Evolutionary conservation across 2,329 filamentous ascomycete genomes (phyloP).

Genomic region (Orbilia javanica): DNA sequence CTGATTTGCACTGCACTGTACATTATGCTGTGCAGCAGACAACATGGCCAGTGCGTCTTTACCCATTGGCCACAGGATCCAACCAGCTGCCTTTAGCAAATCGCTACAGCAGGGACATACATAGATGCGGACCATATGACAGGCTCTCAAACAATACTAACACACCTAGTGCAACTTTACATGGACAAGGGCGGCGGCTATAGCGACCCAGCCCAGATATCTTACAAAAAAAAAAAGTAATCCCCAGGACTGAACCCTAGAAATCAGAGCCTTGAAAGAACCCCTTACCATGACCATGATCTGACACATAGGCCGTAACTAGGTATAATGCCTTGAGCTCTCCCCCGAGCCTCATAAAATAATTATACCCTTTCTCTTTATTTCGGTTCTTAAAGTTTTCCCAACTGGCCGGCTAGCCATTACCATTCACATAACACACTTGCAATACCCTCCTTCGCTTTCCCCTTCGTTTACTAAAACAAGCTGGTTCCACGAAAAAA

Average conservation of each 20-base stretch:
- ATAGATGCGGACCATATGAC: conserved; percentile 23
- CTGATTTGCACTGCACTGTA: conserved; percentile 8
- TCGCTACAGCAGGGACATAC: neutral
- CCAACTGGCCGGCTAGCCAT: conserved; percentile 1
- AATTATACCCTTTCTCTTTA: neutral
- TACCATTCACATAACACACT: neutral
- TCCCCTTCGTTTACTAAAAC: conserved; percentile 38
- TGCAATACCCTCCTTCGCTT: neutral
- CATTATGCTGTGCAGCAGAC: neutral
- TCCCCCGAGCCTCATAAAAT: conserved; percentile 4
- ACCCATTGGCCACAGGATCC: conserved; percentile 4
- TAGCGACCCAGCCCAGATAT: conserved; percentile 6
- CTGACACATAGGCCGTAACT: neutral
- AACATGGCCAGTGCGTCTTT: conserved; percentile 18
- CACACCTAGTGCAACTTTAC: too few species aligned
- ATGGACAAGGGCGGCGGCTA: conserved; percentile 38
- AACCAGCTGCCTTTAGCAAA: neutral
- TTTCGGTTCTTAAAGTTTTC: conserved; percentile 18
- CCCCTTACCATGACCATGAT: conserved; percentile 19
- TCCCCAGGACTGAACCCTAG: conserved; percentile 18
- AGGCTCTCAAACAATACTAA: conserved; percentile 38
- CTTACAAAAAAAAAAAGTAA: neutral
- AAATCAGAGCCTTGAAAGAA: neutral
- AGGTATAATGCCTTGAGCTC: conserved; percentile 28
- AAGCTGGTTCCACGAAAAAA: conserved; percentile 27